Percentiles rank a stretch among this genome's conserved stretches.
Conservation (phyloP, 768 basidiomycete genomes). For the Boletellus sp. region DNA sequence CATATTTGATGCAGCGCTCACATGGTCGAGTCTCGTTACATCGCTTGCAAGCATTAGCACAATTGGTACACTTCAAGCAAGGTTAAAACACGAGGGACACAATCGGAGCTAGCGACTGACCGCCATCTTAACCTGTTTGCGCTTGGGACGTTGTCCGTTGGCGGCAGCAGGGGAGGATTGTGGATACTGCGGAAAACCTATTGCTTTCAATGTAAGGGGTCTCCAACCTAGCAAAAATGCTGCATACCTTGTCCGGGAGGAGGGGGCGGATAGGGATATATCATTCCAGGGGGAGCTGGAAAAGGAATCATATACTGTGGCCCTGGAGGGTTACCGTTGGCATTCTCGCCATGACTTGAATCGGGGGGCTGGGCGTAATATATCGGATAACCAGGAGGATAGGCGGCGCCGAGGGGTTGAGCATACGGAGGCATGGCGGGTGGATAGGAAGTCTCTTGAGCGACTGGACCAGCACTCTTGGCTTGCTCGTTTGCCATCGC, state of each 20-base stretch:
- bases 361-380: slow-evolving; percentile 32
- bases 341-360: slow-evolving; percentile 31
- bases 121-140: slow-evolving; percentile 59
- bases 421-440: slow-evolving; percentile 27
- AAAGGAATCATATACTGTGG: slow-evolving; percentile 38
- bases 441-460: slow-evolving; percentile 34
- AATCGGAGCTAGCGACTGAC: slow-evolving; percentile 31
- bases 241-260: slow-evolving; percentile 36
- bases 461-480: slow-evolving; percentile 33
- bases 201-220: slow-evolving; percentile 16
- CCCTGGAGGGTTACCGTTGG: slow-evolving; percentile 26
- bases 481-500: slow-evolving; percentile 32
- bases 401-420: slow-evolving; percentile 25
- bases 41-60: slow-evolving; percentile 54
- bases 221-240: background rate
- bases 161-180: slow-evolving; percentile 21
- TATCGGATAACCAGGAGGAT: slow-evolving; percentile 32
- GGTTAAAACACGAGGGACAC: background rate
- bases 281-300: slow-evolving; percentile 39
- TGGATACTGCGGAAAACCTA: slow-evolving; percentile 32
- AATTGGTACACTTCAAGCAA: slow-evolving; percentile 47
- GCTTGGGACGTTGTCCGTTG: slow-evolving; percentile 37
- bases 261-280: slow-evolving; percentile 41
- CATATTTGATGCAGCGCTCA: slow-evolving; percentile 61
- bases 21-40: slow-evolving; percentile 60